Conservation (phyloP, 495 filamentous ascomycete genomes). For the Rostrohypoxylon terebratum region DNA sequence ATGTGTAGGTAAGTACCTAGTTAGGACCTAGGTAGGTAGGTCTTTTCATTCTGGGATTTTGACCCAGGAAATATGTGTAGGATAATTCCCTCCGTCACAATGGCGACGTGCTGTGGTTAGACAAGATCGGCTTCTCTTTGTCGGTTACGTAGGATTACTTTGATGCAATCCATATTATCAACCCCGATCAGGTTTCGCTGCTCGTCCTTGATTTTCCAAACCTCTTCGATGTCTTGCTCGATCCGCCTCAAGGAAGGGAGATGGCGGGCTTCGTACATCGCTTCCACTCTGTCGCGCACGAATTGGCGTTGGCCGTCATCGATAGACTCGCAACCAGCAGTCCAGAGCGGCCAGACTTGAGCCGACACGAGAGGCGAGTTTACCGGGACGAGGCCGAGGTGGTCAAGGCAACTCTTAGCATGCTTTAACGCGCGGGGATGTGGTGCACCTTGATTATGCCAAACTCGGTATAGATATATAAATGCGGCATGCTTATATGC, state of each 20-base stretch:
- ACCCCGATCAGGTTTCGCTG: conserved; percentile 42
- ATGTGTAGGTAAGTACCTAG: too few relatives aligned
- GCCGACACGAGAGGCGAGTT: conserved; percentile 46
- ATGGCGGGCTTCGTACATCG: conserved; percentile 46
- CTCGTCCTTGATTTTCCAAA: conserved; percentile 48
- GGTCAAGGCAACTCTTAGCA: conserved; percentile 37
- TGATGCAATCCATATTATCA: conserved; percentile 48
- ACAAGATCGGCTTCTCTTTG: conserved; percentile 46
- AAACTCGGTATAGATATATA: conserved; percentile 49
- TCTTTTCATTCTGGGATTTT: not conserved
- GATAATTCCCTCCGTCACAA: not conserved
- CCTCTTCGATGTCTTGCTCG: conserved; percentile 45
- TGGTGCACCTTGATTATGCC: conserved; percentile 45
- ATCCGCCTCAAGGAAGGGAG: conserved; percentile 46
- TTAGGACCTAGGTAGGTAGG: too few relatives aligned
- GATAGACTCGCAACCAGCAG: conserved; percentile 48
- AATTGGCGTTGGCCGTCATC: conserved; percentile 42
- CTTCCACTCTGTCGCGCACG: conserved; percentile 40
- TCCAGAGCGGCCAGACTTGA: conserved; percentile 51
- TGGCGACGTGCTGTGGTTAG: not conserved
- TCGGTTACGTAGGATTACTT: conserved; percentile 40
- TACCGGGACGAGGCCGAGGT: conserved; percentile 39
- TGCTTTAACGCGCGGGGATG: conserved; percentile 38
- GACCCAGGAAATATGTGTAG: not conserved
- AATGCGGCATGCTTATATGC: conserved; percentile 48